phyloP scores from a whole-genome alignment of 2,329 filamentous ascomycete species.

The Epichloe gansuensis region DNA sequence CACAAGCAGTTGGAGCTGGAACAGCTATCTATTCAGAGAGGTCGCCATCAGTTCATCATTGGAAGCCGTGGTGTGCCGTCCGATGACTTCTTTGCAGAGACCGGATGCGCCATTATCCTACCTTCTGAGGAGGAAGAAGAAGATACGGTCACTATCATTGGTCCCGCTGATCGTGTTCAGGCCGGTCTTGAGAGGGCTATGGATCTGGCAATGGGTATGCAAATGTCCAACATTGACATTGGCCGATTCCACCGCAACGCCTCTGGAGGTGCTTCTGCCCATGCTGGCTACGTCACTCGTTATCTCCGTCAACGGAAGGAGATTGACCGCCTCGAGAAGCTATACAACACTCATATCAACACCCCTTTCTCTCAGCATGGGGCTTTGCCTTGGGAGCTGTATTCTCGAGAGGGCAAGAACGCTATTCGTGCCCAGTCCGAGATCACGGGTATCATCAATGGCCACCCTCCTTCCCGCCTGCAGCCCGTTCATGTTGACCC shows the following conservation, averaged over 20 bases:
- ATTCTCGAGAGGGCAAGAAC: constrained; percentile 77
- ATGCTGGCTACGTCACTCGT: constrained; percentile 76
- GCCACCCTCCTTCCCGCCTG: constrained; percentile 63
- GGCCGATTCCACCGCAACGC: constrained; percentile 66
- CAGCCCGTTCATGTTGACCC: constrained; percentile 56
- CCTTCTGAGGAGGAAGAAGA: constrained; percentile 67
- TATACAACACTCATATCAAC: constrained; percentile 78
- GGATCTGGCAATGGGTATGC: constrained; percentile 79
- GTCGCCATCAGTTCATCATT: constrained; percentile 89
- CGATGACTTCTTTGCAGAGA: constrained; percentile 80
- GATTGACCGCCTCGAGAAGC: constrained; percentile 68
- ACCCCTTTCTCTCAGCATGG: constrained; percentile 59
- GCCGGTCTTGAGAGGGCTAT: constrained; percentile 72
- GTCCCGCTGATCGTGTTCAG: constrained; percentile 61
- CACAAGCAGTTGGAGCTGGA: constrained; percentile 64
- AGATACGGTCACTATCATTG: constrained; percentile 75
- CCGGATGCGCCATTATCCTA: constrained; percentile 78
- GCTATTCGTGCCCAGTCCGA: constrained; percentile 62
- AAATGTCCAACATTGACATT: constrained; percentile 72
- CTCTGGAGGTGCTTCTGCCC: constrained; percentile 57
- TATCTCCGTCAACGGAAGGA: constrained; percentile 77
- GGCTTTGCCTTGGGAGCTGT: constrained; percentile 75
- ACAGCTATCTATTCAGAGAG: constrained; percentile 70
- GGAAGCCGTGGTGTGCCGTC: constrained; percentile 69
- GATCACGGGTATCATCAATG: constrained; percentile 60